Conservation (phyloP, 164 flowering plant species). For the Vitis amurensis region DNA sequence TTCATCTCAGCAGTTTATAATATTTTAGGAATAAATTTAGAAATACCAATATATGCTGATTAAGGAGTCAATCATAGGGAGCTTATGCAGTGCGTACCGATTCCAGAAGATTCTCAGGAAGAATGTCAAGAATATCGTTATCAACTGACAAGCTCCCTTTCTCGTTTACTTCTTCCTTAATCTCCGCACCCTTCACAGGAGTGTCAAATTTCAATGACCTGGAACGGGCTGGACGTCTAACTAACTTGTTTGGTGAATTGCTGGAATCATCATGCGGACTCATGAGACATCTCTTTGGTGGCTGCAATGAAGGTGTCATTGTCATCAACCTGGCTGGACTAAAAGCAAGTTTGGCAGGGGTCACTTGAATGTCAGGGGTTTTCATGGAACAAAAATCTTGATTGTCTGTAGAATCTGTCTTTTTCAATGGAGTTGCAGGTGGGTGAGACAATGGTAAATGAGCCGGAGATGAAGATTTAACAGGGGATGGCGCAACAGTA, state of each 20-base stretch:
- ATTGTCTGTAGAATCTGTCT: slow-evolving; percentile 3
- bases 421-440: slow-evolving; percentile 26
- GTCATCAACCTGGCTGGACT: slow-evolving; percentile 58
- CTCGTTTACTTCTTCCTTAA: slow-evolving; percentile 15
- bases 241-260: slow-evolving; percentile 42
- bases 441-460: slow-evolving; percentile 4
- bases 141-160: slow-evolving; percentile 20
- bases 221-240: slow-evolving; percentile 37
- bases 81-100: slow-evolving; percentile 48
- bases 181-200: slow-evolving; percentile 41
- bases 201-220: slow-evolving; percentile 62
- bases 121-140: slow-evolving; percentile 47
- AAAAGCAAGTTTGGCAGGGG: slow-evolving; percentile 40
- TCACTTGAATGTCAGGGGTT: slow-evolving; percentile 17
- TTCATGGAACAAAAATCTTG: slow-evolving; percentile 16
- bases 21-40: no score
- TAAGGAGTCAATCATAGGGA: background rate
- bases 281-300: slow-evolving; percentile 61
- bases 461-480: slow-evolving; percentile 14
- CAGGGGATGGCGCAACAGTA: slow-evolving; percentile 19
- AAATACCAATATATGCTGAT: no score
- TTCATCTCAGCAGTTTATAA: no score
- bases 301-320: slow-evolving; percentile 51
- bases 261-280: slow-evolving; percentile 45
- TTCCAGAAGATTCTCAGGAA: slow-evolving; percentile 56